Evolutionary conservation across 2,329 filamentous ascomycete species (phyloP).

Genomic region (Sclerotinia sclerotiorum): DNA sequence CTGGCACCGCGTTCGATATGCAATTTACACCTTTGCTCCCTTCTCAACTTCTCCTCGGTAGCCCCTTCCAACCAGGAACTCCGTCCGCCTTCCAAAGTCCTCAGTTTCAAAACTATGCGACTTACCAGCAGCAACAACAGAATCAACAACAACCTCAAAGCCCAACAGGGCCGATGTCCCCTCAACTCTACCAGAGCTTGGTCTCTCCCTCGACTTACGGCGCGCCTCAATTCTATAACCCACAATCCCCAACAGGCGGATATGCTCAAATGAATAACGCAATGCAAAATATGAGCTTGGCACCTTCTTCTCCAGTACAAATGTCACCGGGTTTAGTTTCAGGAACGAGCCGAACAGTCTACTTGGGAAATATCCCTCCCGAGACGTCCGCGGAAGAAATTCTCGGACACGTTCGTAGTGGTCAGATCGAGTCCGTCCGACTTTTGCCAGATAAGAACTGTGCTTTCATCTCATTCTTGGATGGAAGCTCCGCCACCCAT

Average conservation of each 20-base stretch:
- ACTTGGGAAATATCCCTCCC: slow-evolving; percentile 96
- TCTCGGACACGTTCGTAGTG: slow-evolving; percentile 90
- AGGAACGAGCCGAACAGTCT: slow-evolving; percentile 93
- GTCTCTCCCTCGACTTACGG: slow-evolving; percentile 84
- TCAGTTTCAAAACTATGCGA: slow-evolving; percentile 83
- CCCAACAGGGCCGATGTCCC: slow-evolving; percentile 76
- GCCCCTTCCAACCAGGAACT: slow-evolving; percentile 93
- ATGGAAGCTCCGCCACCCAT: slow-evolving; percentile 95
- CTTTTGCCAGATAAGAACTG: slow-evolving; percentile 98
- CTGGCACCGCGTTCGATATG: slow-evolving; percentile 92
- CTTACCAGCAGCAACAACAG: slow-evolving; percentile 63
- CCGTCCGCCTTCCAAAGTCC: slow-evolving; percentile 86
- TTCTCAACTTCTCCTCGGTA: slow-evolving; percentile 90
- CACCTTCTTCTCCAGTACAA: slow-evolving; percentile 70
- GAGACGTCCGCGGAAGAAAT: slow-evolving; percentile 98
- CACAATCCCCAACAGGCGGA: slow-evolving; percentile 82
- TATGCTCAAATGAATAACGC: slow-evolving; percentile 53
- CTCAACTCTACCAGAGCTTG: slow-evolving; percentile 79
- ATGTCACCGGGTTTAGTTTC: slow-evolving; percentile 79
- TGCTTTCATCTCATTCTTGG: slow-evolving; percentile 98
- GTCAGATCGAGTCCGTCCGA: slow-evolving; percentile 98
- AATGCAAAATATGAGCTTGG: slow-evolving; percentile 49
- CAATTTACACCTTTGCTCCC: slow-evolving; percentile 96
- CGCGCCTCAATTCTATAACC: slow-evolving; percentile 75
- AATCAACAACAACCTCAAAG: slow-evolving; percentile 59